phyloP scores from a whole-genome alignment of 768 basidiomycete genomes.

The Termitomyces sp. region DNA sequence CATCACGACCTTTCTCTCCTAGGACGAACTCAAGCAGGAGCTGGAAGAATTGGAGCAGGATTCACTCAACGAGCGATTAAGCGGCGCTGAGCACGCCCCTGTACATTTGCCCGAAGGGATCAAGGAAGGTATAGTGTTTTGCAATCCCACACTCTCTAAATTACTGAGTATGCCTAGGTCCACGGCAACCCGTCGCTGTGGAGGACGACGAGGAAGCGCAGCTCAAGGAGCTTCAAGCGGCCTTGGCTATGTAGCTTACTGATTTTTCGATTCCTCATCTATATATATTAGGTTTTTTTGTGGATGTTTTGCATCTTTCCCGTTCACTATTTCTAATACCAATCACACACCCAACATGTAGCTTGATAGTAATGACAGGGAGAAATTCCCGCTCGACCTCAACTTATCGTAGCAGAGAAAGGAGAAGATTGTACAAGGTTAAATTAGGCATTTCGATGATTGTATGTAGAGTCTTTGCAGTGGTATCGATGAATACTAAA shows the following conservation, averaged over 20 bases:
- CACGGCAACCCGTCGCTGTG: slow-evolving; percentile 30
- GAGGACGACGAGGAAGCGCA: slow-evolving; percentile 93
- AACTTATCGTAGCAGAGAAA: background rate
- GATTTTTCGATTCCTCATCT: slow-evolving; percentile 12
- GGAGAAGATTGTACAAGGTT: slow-evolving; percentile 19
- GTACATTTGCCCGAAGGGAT: slow-evolving; percentile 71
- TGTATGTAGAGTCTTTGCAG: slow-evolving; percentile 21
- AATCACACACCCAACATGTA: slow-evolving; percentile 13
- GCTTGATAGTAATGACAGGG: slow-evolving; percentile 21
- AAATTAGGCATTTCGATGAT: slow-evolving; percentile 18
- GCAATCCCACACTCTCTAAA: background rate
- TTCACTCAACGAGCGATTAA: slow-evolving; percentile 76
- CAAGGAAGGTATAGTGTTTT: slow-evolving; percentile 41
- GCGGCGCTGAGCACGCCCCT: slow-evolving; percentile 85
- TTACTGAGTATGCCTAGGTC: background rate
- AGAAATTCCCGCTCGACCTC: background rate
- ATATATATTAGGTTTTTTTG: slow-evolving; percentile 15
- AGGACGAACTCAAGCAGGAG: slow-evolving; percentile 79
- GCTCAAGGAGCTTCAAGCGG: slow-evolving; percentile 84
- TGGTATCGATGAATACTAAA: slow-evolving; percentile 27
- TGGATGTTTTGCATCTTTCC: slow-evolving; percentile 15
- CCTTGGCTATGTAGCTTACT: slow-evolving; percentile 65
- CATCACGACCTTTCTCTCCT: background rate
- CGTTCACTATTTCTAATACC: slow-evolving; percentile 16
- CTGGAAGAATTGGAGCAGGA: slow-evolving; percentile 87